Base-by-base conservation (phyloP, 2,329 filamentous ascomycete species). In the Hypoxylon sp. region DNA sequence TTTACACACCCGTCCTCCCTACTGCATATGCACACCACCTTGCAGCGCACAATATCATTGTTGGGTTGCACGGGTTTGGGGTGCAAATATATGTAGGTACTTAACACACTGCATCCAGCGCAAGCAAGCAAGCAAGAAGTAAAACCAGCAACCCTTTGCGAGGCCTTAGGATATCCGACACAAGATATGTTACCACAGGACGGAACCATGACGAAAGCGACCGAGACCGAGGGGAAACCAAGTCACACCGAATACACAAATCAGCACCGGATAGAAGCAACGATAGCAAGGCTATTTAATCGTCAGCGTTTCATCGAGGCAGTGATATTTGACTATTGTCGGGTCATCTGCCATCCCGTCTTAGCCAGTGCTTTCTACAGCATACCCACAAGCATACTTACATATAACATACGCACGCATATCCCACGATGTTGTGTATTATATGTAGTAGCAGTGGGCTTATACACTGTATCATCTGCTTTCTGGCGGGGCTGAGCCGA, bases 401-500 rank as follows among this genome's bases (percentile, higher is more conserved):
- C 46, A 37, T 14, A 29, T 39, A 47, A 47, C 24, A 26, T 37
- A 51, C n/a, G 19, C 29, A 52, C 35, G 37, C 42, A 35, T 31
- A 61, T 66, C 57, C 37, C 51, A 31, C 63, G 46, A 44, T 44
- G 46, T 39, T 58, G 24, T 29, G 46, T 51, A 11, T 31, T 39
- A 47, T 39, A 44, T 8, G 39, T 42, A 42, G 39, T 39, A 39
- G 11, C 48, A 35, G 50, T 39, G 48, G 61, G 61, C 53, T 60
- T 59, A 50, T 53, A 52, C 44, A n/a, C 33, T 19, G 39, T 52
- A 66, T 64, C 59, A 58, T 68, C 52, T 63, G 48, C 57, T 33
- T 22, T 52, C 11, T 48, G 62, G 69, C 63, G 66, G 69, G 62
- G 69, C 63, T 66, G 61, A 69, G 61, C 62, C 69, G 63, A 66